Evolutionary conservation across 1,139 yeast species (phyloP), one percentile per base, ranked within the genome.

Genomic region (Groenewaldozyma sp.): DNA sequence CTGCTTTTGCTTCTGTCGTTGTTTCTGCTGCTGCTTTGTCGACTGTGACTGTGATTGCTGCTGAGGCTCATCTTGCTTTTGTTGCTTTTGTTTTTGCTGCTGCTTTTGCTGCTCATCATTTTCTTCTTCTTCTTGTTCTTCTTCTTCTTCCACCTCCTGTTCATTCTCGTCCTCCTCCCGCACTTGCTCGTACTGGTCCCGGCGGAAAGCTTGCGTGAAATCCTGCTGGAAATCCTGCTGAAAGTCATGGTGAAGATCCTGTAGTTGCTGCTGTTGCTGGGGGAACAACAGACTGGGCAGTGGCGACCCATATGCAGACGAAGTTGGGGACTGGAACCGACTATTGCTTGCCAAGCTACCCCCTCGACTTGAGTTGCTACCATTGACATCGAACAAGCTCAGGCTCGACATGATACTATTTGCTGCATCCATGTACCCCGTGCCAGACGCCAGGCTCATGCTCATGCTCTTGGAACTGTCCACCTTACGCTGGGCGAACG

Each of bases 401-500:
- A 7, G 7, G 26, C 26, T 22, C 10, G 10, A 7, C 21, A 31
- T 31, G 17, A 14, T 14, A 20, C 17, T 17, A n/a, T 31, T 31
- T 7, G 10, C n/a, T n/a, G n/a, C 17, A 9, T 14, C 21, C 21
- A n/a, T 14, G 9, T 20, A 18, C 2, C 34, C 34, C 21, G 33
- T 19, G 5, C 38, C 38, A 20, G 28, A 28, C 3, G n/a, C n/a
- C n/a, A n/a, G n/a, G n/a, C n/a, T n/a, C n/a, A n/a, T n/a, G 4
- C 36, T 35, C n/a, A 16, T 6, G 7, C 28, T 17, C 13, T 19
- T 28, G 13, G 19, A 19, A 4, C 59, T 83, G 77, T 93, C 79
- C 57, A 83, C 94, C 67, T 81, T 82, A 65, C 93, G 78, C 73
- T 84, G 95, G 55, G 96, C 96, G 61, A 84, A 76, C 48, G 95